Conservation (phyloP, 495 filamentous ascomycete species). For the Apodospora peruviana region DNA sequence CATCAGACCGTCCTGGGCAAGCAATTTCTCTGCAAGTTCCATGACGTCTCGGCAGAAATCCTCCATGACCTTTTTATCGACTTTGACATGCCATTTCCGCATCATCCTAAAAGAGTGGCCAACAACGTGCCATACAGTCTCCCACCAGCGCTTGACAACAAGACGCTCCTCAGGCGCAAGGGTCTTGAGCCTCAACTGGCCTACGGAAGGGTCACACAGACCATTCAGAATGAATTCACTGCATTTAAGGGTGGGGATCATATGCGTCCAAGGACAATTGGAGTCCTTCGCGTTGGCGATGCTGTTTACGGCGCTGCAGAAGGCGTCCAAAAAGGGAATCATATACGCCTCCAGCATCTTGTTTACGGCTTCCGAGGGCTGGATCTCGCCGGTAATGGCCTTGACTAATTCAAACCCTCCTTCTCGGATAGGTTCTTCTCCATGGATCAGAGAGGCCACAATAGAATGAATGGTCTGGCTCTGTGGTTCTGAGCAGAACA, state of each 20-base stretch:
- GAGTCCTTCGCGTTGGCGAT: slow-evolving; percentile 52
- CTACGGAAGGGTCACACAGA: slow-evolving; percentile 75
- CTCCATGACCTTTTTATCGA: slow-evolving; percentile 69
- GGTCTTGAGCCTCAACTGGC: slow-evolving; percentile 65
- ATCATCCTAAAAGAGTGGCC: slow-evolving; percentile 77
- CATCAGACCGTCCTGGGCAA: slow-evolving; percentile 76
- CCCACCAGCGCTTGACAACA: slow-evolving; percentile 72
- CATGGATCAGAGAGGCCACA: slow-evolving; percentile 62
- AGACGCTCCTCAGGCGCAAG: slow-evolving; percentile 55
- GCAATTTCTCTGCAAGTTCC: slow-evolving; percentile 80
- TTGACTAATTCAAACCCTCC: slow-evolving; percentile 77
- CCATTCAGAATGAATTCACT: slow-evolving; percentile 70
- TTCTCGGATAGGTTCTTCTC: slow-evolving; percentile 62
- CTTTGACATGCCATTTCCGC: slow-evolving; percentile 67
- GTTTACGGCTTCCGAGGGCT: slow-evolving; percentile 67
- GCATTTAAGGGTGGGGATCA: slow-evolving; percentile 65
- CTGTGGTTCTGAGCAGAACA: slow-evolving; percentile 56
- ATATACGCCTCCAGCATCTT: slow-evolving; percentile 62
- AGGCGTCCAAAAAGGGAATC: slow-evolving; percentile 27
- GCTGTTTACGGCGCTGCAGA: slow-evolving; percentile 33
- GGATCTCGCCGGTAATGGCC: slow-evolving; percentile 62
- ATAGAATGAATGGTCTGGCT: slow-evolving; percentile 56
- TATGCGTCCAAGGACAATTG: slow-evolving; percentile 53
- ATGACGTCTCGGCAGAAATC: slow-evolving; percentile 92
- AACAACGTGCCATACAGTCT: slow-evolving; percentile 69